A percentile compares a stretch with the other conserved stretches of the same genome.
phyloP scores from a whole-genome alignment of 2,329 filamentous ascomycete species.

The Dactylellina haptotyla region DNA sequence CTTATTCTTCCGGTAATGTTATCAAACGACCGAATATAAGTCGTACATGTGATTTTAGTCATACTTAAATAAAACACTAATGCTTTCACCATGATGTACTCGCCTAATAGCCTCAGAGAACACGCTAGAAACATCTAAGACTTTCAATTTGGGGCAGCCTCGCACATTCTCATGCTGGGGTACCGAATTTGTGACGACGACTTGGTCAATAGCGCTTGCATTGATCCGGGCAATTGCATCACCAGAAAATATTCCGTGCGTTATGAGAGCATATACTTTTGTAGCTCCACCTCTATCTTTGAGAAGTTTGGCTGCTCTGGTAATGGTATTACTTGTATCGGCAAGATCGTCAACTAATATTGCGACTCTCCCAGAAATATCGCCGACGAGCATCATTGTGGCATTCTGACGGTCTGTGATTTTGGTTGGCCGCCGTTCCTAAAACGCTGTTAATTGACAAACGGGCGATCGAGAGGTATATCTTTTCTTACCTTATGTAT shows the following conservation, averaged over 20 bases:
- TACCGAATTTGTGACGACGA: constrained; percentile 94
- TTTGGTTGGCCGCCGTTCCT: constrained; percentile 71
- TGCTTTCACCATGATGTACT: constrained; percentile 97
- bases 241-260: constrained; percentile 92
- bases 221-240: constrained; percentile 96
- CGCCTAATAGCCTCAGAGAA: constrained; percentile 76
- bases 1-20: not conserved
- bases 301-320: constrained; percentile 91
- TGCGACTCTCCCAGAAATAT: constrained; percentile 80
- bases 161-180: constrained; percentile 83
- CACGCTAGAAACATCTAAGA: constrained; percentile 78
- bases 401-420: constrained; percentile 72
- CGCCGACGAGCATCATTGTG: constrained; percentile 94
- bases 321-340: constrained; percentile 97
- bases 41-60: constrained; percentile 64
- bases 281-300: constrained; percentile 87
- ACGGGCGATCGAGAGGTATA: not conserved
- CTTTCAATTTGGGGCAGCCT: constrained; percentile 86
- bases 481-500: constrained; percentile 83
- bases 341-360: constrained; percentile 94
- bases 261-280: constrained; percentile 88
- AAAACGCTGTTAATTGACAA: not conserved
- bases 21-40: not conserved
- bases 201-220: constrained; percentile 88
- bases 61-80: constrained; percentile 92